Base-by-base conservation (phyloP, 176 grass and related monocot genomes). In the Aechmea fasciata region DNA sequence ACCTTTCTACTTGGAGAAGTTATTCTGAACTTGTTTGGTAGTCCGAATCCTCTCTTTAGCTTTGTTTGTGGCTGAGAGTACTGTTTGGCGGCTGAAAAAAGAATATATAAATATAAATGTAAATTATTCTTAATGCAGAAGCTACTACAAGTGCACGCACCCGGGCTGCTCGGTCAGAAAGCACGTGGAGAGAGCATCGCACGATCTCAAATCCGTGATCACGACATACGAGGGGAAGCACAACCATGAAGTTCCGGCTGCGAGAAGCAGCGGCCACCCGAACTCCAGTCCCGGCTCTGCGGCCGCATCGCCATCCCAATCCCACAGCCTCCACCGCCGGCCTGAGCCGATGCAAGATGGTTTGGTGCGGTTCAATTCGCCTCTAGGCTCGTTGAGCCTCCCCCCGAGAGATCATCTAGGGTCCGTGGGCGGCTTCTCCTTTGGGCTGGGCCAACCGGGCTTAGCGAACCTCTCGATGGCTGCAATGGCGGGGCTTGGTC, bases 81-180 rank as follows among this genome's bases (percentile, higher is more conserved):
- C 33, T 41, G 33, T 41, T 0, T 41, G 33, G 33, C 4, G 5
- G 33, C 1, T 7, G 29, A 33, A 33, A 33, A 33, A 33, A 33
- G 29, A 33, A 33, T 41, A 41, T 41, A 41, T 41, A 41, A 7
- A 61, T 2, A 61, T 9, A 61, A 7, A 61, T 2, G 22, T 9
- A 61, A 9, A 61, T 11, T 61, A n/a, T 15, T 10, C 20, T 61
- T 61, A 10, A 19, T 88, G 54, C 89, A 99, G 95, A 80, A 99
- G 95, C 70, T 99, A 99, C 72, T 99, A 99, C 82, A 99, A 99
- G 82, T 99, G 95, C 54, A 99, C 95, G 0, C 85, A 88, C 61
- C 75, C 75, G 3, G 82, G 90, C 9, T 99, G 95, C 78, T 84
- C 84, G 2, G 95, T 99, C 26, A 84, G 95, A 74, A 99, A 99